These are phyloP conservation scores for Tremella mesenterica DNA, from an alignment of 768 basidiomycete species.

Conservation along the genomic window DNA sequence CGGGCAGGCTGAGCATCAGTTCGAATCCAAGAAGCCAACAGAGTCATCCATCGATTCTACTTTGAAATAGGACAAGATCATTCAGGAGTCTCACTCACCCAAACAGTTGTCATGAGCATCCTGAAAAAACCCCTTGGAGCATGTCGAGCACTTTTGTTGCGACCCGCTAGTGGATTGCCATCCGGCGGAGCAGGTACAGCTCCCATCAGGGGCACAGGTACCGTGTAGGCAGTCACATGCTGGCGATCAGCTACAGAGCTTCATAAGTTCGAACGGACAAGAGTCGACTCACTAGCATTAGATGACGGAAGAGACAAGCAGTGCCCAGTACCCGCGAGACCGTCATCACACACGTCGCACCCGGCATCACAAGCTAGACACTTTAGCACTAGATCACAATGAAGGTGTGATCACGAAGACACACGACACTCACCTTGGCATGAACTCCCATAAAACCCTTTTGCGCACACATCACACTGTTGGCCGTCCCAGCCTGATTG, in stretches of 20 bases:
- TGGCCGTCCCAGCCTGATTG: constrained; percentile 33
- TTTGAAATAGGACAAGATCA: too few relatives aligned
- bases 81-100: constrained; percentile 11
- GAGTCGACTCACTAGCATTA: constrained; percentile 11
- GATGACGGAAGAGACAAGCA: constrained; percentile 29
- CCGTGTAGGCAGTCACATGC: constrained; percentile 38
- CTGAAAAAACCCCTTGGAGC: constrained; percentile 30
- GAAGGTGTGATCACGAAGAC: constrained; percentile 6
- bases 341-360: constrained; percentile 38
- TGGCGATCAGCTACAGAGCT: constrained; percentile 2
- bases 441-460: constrained; percentile 25
- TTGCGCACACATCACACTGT: constrained; percentile 27
- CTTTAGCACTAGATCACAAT: constrained; percentile 2
- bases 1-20: constrained; percentile 31
- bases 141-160: constrained; percentile 22
- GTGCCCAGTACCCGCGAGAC: constrained; percentile 28
- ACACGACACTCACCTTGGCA: constrained; percentile 18
- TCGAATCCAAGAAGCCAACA: too few relatives aligned
- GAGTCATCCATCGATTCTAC: too few relatives aligned
- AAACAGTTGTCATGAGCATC: constrained; percentile 22
- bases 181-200: constrained; percentile 37
- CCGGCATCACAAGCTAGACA: constrained; percentile 19
- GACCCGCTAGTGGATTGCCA: constrained; percentile 22
- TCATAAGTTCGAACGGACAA: not conserved
- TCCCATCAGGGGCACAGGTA: constrained; percentile 24